These are phyloP conservation scores for Penicillium sp. DNA, from an alignment of 2,329 filamentous ascomycete genomes.

Conservation along the genomic window DNA sequence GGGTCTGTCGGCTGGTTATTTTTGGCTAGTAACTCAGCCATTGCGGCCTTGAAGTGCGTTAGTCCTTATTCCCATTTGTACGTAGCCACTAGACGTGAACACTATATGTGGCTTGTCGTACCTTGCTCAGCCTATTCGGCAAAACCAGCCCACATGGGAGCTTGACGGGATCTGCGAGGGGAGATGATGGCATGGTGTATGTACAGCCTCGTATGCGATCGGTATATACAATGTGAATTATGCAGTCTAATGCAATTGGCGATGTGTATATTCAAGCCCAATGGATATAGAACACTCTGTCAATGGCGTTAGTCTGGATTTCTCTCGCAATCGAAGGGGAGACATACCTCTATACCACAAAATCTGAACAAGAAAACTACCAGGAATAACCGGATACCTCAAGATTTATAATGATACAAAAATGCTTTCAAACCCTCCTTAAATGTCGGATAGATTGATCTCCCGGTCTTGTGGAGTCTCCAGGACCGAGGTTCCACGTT, in stretches of 20 bases:
- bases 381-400: not conserved
- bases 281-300: not conserved
- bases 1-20: slow-evolving; percentile 38
- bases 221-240: not conserved
- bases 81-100: not conserved
- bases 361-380: not conserved
- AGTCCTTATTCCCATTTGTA: slow-evolving; percentile 2
- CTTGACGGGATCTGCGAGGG: slow-evolving; percentile 39
- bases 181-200: slow-evolving; percentile 20
- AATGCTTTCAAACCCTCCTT: not conserved
- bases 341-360: not conserved
- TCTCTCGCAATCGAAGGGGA: no score
- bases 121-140: slow-evolving; percentile 48
- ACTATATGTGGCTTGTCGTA: slow-evolving; percentile 2
- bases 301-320: not conserved
- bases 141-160: slow-evolving; percentile 50
- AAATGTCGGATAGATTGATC: slow-evolving; percentile 5
- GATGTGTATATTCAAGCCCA: not conserved
- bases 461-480: slow-evolving; percentile 1
- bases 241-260: not conserved
- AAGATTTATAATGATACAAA: not conserved
- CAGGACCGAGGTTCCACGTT: not conserved
- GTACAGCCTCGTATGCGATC: not conserved
- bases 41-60: slow-evolving; percentile 34
- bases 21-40: slow-evolving; percentile 40